Evolutionary conservation across 73 alveolate genomes (phyloP).

Genomic region (Blepharisma stoltei): DNA sequence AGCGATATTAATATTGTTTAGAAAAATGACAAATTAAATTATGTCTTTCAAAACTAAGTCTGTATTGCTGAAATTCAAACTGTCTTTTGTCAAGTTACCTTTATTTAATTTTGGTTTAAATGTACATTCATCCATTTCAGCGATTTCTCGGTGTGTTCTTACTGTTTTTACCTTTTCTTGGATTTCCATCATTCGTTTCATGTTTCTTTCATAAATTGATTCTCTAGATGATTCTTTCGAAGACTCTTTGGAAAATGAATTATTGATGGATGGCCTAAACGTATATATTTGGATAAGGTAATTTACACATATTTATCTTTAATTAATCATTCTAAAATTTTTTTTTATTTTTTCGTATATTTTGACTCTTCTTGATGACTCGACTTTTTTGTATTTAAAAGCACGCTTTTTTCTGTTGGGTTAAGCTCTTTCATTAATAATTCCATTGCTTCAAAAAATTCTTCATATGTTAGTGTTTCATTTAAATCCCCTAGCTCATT

Average conservation of each 20-base stretch:
- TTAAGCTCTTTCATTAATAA: not conserved
- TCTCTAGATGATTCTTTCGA: not conserved
- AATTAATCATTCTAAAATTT: not conserved
- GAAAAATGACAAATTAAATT: too few relatives aligned
- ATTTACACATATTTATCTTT: not conserved
- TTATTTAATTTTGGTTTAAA: not conserved
- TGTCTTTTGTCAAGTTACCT: too few relatives aligned
- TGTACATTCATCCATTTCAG: not conserved
- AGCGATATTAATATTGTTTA: too few relatives aligned
- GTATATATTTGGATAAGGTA: too few relatives aligned
- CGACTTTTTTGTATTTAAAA: not conserved
- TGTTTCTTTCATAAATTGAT: not conserved
- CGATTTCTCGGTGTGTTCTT: not conserved
- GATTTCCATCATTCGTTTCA: not conserved
- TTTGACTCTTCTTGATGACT: not conserved
- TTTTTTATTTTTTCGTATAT: not conserved
- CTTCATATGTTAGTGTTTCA: not conserved
- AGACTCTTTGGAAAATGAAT: not conserved
- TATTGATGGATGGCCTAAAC: not conserved
- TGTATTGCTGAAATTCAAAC: too few relatives aligned
- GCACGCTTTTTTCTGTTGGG: not conserved
- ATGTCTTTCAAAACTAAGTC: too few relatives aligned
- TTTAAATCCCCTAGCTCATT: constrained; percentile 5
- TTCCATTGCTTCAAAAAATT: constrained; percentile 10
- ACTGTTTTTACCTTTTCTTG: not conserved